Evolutionary conservation across 176 grass and related monocot genomes (phyloP).

Genomic region (bread wheat (Triticum aestivum)): IWGSC_CS_RefSeq_v2.1 NC_057800.1:20681541-20682040

Average conservation of each 20-base stretch:
- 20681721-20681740: conserved; percentile 63
- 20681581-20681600: conserved; percentile 48
- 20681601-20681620: conserved; percentile 47
- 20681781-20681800: conserved; percentile 12
- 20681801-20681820: conserved; percentile 44
- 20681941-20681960: conserved; percentile 28
- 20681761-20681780: conserved; percentile 41
- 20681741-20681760: conserved; percentile 34
- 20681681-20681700: conserved; percentile 48
- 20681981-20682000: too few species aligned
- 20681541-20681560: conserved; percentile 49
- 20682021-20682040: too few species aligned
- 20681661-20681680: conserved; percentile 78
- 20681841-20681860: conserved; percentile 37
- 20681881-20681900: conserved; percentile 70
- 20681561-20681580: conserved; percentile 81
- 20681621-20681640: conserved; percentile 50
- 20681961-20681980: not conserved
- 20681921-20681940: conserved; percentile 45
- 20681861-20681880: conserved; percentile 49
- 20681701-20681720: conserved; percentile 34
- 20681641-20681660: not conserved
- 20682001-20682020: too few species aligned
- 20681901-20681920: conserved; percentile 46
- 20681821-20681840: conserved; percentile 27